Base-by-base conservation (phyloP, 164 flowering plant genomes). In the Stephania japonica region DNA sequence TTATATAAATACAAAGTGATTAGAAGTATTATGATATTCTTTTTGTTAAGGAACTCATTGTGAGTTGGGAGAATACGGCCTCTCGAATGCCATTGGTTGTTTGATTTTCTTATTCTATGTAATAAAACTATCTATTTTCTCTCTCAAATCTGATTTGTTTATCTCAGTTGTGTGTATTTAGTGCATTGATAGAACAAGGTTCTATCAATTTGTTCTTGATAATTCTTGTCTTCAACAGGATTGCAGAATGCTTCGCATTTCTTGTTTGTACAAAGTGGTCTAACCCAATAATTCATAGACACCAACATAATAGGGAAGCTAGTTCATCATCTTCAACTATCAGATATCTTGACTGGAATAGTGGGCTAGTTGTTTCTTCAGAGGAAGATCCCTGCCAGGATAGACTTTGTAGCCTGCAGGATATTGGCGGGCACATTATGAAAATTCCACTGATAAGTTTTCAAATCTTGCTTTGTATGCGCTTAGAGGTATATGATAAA, bases 221-320 rank as follows among this genome's bases (percentile, higher is more conserved):
- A 65, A 27, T 1, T 27, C 42, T 19, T 67, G 61, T 74, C 24
- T 69, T 65, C 67, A 69, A 61, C 91, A 94, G 98, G 26, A 92
- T 94, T 70, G 97, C 97, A 59, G 87, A 94, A 84, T 92, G 93
- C 83, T 94, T 94, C 86, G 89, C 98, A 7, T 94, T 90, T 82
- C 90, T 94, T 82, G 92, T 92, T 74, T 94, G 97, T 82, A 94
- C 97, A 65, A 91, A 83, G 85, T 94, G 98, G 98, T 82, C 87
- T 47, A 94, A 94, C 78, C 98, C 97, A 67, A 79, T 85, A 67
- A 94, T 94, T 79, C 97, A 94, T 82, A 78, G 92, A 65, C 82
- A 80, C 65, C 75, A 86, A 72, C 73, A 70, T 61, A 71, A 77
- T 61, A 81, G 80, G 73, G 91, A 84, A 73, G 76, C 87, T 16